Conservation (phyloP, 768 basidiomycete species). For the Tulasnella sp. region DNA sequence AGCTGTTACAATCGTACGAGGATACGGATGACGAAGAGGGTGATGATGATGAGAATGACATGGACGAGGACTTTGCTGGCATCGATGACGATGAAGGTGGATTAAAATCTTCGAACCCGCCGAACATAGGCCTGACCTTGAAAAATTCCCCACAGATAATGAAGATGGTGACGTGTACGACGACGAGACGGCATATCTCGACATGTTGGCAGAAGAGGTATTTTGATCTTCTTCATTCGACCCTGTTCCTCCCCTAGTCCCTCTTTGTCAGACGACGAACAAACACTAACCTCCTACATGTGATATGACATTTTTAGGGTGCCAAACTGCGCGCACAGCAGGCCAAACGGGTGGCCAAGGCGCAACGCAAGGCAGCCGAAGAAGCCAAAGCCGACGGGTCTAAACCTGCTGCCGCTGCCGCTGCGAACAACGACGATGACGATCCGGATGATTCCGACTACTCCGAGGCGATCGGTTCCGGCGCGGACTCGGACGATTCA, state of each 20-base stretch:
- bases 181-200: conserved; percentile 77
- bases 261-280: no score
- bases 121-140: neutral
- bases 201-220: conserved; percentile 76
- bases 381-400: conserved; percentile 28
- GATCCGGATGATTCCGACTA: conserved; percentile 55
- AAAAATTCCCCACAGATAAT: no score
- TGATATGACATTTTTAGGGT: conserved; percentile 34
- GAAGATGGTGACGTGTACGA: conserved; percentile 76
- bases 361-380: conserved; percentile 17
- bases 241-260: no score
- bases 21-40: conserved; percentile 29
- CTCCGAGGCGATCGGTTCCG: conserved; percentile 30
- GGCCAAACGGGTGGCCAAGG: conserved; percentile 31
- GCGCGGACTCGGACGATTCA: conserved; percentile 27
- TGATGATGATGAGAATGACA: conserved; percentile 44
- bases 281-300: neutral
- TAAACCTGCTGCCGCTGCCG: conserved; percentile 34
- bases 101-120: neutral
- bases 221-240: no score
- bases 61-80: conserved; percentile 48
- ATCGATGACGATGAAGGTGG: neutral
- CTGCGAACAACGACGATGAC: conserved; percentile 30
- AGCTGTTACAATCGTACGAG: conserved; percentile 37
- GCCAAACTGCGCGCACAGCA: conserved; percentile 54